A percentile compares a stretch with the other conserved stretches of the same genome.
Conservation (phyloP, 495 filamentous ascomycete genomes). For the Aspergillus nidulans region DNA sequence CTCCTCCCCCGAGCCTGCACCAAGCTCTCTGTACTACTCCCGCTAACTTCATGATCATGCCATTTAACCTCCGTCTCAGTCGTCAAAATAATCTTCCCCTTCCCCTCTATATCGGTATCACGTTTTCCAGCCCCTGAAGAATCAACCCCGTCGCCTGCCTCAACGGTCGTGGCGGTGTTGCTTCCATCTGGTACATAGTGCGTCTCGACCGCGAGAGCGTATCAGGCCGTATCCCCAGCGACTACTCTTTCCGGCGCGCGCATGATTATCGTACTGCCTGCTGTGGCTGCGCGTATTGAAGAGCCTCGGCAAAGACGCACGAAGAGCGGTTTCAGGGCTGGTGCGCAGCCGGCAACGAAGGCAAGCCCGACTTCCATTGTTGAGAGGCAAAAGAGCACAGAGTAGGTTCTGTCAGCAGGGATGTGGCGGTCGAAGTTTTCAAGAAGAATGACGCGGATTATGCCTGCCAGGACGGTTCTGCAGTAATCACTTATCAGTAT, state of each 20-base stretch:
- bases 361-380: slow-evolving; percentile 48
- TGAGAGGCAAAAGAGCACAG: slow-evolving; percentile 43
- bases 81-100: slow-evolving; percentile 3
- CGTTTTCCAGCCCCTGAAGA: background rate
- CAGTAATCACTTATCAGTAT: background rate
- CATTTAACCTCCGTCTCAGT: slow-evolving; percentile 9
- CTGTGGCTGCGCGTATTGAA: slow-evolving; percentile 11
- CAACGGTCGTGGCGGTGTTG: background rate
- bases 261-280: background rate
- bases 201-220: background rate
- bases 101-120: too few relatives aligned
- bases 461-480: slow-evolving; percentile 43
- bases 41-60: background rate
- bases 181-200: background rate
- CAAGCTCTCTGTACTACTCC: background rate
- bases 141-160: background rate
- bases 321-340: slow-evolving; percentile 17
- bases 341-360: slow-evolving; percentile 41
- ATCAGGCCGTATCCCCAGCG: background rate
- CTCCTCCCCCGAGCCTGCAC: background rate
- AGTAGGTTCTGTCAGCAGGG: slow-evolving; percentile 13
- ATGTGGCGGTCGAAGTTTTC: slow-evolving; percentile 14
- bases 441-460: slow-evolving; percentile 16
- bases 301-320: slow-evolving; percentile 11
- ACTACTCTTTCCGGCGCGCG: background rate